phyloP scores from a whole-genome alignment of 352 stramenopile genomes.

The Pythium aquatile region DNA sequence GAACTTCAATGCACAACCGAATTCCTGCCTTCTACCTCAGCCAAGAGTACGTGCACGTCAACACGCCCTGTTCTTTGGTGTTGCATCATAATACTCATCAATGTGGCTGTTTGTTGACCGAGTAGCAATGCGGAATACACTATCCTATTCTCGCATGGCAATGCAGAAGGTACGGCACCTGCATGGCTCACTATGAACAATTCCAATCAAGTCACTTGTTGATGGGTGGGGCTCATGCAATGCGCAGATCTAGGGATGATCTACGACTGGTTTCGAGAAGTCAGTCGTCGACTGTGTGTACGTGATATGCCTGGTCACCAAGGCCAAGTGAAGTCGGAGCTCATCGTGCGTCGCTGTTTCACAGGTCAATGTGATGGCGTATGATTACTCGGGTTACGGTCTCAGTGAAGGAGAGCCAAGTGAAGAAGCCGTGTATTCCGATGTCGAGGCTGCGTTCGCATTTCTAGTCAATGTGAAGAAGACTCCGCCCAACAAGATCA shows the following conservation, averaged over 20 bases:
- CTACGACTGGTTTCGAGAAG: conserved; percentile 96
- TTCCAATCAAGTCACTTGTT: not conserved
- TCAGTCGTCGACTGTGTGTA: conserved; percentile 77
- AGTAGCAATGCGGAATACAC: conserved; percentile 90
- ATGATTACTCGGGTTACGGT: conserved; percentile 98
- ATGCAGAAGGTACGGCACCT: conserved; percentile 86
- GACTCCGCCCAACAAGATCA: conserved; percentile 90
- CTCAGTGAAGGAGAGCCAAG: conserved; percentile 92
- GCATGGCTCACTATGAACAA: too few species aligned
- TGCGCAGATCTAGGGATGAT: conserved; percentile 94
- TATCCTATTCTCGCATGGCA: conserved; percentile 96
- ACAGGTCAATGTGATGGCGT: conserved; percentile 87
- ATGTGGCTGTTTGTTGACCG: not conserved
- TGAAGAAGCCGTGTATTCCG: conserved; percentile 94
- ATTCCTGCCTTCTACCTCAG: conserved; percentile 97
- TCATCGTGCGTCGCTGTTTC: not conserved
- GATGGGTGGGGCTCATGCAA: not conserved
- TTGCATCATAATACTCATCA: too few species aligned
- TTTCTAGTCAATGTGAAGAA: conserved; percentile 94
- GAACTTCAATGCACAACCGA: conserved; percentile 79
- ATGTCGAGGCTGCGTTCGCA: conserved; percentile 95
- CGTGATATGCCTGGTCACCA: conserved; percentile 1
- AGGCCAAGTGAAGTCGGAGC: not conserved
- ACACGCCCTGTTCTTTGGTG: not conserved
- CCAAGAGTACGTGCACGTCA: conserved; percentile 52